Evolutionary conservation across 2,329 filamentous ascomycete species (phyloP).

Genomic region (Capronia epimyces): DNA sequence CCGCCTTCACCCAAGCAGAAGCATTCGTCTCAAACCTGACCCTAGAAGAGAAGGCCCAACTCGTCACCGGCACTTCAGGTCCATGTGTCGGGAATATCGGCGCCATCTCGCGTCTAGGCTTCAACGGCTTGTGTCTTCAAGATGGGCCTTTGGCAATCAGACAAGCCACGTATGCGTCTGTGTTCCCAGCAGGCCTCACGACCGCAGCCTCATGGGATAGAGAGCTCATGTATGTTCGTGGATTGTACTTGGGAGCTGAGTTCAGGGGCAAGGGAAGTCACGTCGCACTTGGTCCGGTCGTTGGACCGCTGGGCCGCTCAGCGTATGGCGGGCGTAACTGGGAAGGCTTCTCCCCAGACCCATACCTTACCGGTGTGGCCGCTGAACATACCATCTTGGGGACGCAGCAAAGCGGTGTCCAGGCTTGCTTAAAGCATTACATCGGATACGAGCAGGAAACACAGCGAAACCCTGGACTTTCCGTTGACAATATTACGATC

Average conservation of each 20-base stretch:
- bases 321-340: constrained; percentile 43
- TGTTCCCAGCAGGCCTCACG: constrained; percentile 32
- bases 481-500: constrained; percentile 44
- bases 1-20: constrained; percentile 36
- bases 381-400: constrained; percentile 42
- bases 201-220: constrained; percentile 39
- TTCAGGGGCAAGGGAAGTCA: constrained; percentile 41
- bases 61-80: constrained; percentile 33
- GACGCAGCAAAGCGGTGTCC: constrained; percentile 42
- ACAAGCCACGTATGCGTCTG: constrained; percentile 27
- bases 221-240: constrained; percentile 32
- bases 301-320: constrained; percentile 36
- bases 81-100: constrained; percentile 36
- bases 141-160: constrained; percentile 27
- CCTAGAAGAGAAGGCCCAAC: constrained; percentile 41
- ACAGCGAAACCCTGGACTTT: constrained; percentile 39
- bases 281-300: constrained; percentile 40
- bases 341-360: constrained; percentile 48
- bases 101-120: constrained; percentile 32
- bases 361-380: constrained; percentile 44
- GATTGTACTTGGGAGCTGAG: constrained; percentile 35
- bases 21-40: constrained; percentile 39
- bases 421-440: constrained; percentile 41
- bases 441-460: constrained; percentile 65
- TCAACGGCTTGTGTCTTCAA: constrained; percentile 33